Conservation (phyloP, 805 yeast species). For the Ogataea polymorpha region DNA sequence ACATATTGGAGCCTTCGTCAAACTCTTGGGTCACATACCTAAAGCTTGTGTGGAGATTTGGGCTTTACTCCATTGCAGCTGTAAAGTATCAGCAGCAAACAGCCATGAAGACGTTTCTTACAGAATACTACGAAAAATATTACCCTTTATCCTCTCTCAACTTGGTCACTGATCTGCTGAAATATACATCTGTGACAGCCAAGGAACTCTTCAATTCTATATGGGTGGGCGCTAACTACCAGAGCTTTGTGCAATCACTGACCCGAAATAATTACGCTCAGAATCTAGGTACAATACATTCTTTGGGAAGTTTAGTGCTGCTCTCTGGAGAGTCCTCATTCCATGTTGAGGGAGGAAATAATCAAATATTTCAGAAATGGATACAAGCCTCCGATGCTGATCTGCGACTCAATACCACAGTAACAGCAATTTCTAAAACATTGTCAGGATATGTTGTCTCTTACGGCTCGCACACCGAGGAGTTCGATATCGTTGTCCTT, state of each 20-base stretch:
- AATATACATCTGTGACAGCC: slow-evolving; percentile 27
- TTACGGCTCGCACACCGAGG: slow-evolving; percentile 8
- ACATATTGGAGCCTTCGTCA: slow-evolving; percentile 7
- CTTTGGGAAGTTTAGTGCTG: slow-evolving; percentile 39
- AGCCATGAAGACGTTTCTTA: slow-evolving; percentile 31
- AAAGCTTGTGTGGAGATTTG: slow-evolving; percentile 32
- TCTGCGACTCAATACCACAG: slow-evolving; percentile 31
- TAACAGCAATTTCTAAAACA: slow-evolving; percentile 20
- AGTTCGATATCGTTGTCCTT: slow-evolving; percentile 42
- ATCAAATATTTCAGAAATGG: slow-evolving; percentile 40
- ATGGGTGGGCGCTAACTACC: slow-evolving; percentile 27
- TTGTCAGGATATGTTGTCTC: slow-evolving; percentile 3
- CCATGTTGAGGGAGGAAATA: slow-evolving; percentile 44
- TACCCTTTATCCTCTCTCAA: slow-evolving; percentile 39
- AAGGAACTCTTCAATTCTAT: slow-evolving; percentile 23
- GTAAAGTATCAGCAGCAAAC: slow-evolving; percentile 13
- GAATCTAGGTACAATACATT: slow-evolving; percentile 40
- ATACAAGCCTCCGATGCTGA: slow-evolving; percentile 35
- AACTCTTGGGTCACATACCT: slow-evolving; percentile 7
- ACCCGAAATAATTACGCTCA: slow-evolving; percentile 46
- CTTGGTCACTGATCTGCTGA: slow-evolving; percentile 17
- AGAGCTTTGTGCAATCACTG: slow-evolving; percentile 35
- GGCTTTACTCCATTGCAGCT: slow-evolving; percentile 26
- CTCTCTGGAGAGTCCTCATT: slow-evolving; percentile 36
- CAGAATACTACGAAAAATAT: slow-evolving; percentile 25